These are phyloP conservation scores for Camelina hispida DNA, from an alignment of 345 rosid genomes.

Conservation along the genomic window DNA sequence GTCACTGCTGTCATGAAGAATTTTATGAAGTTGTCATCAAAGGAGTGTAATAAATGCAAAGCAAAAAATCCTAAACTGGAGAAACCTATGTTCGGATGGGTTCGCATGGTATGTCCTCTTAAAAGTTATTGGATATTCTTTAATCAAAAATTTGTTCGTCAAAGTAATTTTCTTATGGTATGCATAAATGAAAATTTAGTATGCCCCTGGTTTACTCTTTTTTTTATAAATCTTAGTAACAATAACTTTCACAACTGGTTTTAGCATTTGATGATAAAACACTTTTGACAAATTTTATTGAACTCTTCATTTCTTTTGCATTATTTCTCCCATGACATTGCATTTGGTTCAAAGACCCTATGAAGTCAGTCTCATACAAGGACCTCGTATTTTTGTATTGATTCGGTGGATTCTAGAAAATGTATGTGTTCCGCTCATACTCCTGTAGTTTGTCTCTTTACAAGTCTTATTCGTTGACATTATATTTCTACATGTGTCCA, in stretches of 20 bases:
- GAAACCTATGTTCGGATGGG: conserved; percentile 83
- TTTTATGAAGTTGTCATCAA: conserved; percentile 54
- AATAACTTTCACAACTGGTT: conserved; percentile 16
- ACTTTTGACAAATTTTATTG: conserved; percentile 5
- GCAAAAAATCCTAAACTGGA: conserved; percentile 49
- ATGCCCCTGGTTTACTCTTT: conserved; percentile 14
- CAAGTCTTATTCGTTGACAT: not conserved
- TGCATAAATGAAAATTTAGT: conserved; percentile 6
- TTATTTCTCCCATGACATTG: conserved; percentile 24
- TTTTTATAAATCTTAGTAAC: not conserved
- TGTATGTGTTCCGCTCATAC: not conserved
- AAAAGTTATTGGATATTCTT: conserved; percentile 27
- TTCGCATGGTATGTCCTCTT: conserved; percentile 64
- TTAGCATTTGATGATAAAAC: conserved; percentile 13
- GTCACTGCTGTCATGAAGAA: conserved; percentile 57
- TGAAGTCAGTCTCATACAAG: not conserved
- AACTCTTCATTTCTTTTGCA: conserved; percentile 1
- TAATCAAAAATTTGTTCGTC: not conserved
- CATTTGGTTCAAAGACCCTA: conserved; percentile 5
- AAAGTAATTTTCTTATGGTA: not conserved
- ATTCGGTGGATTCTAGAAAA: conserved; percentile 20
- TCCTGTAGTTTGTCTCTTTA: conserved; percentile 8
- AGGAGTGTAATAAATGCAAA: conserved; percentile 55
- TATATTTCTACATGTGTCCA: not conserved
- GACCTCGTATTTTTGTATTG: not conserved